A percentile compares a stretch with the other conserved stretches of the same genome.
phyloP scores from a whole-genome alignment of 2,329 filamentous ascomycete genomes.

The Botrytis porri region DNA sequence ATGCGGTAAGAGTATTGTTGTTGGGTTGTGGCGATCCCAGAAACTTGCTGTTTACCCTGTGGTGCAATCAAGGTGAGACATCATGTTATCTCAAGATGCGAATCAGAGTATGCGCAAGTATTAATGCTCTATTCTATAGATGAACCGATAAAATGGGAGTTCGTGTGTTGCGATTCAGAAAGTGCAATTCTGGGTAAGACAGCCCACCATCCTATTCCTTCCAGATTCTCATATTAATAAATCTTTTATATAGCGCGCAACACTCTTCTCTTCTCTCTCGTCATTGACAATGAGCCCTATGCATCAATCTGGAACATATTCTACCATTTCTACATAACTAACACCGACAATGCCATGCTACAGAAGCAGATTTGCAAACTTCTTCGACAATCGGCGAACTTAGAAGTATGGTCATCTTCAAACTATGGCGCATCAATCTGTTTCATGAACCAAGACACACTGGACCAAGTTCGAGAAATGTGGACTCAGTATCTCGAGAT shows the following conservation, averaged over 20 bases:
- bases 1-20: slow-evolving; percentile 15
- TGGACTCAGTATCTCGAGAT: slow-evolving; percentile 11
- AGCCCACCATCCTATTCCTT: background rate
- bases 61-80: slow-evolving; percentile 3
- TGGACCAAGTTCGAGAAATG: slow-evolving; percentile 9
- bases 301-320: slow-evolving; percentile 18
- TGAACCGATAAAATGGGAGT: background rate
- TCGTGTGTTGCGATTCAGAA: slow-evolving; percentile 8
- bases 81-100: background rate
- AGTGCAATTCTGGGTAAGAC: slow-evolving; percentile 1
- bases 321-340: slow-evolving; percentile 18
- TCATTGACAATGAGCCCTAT: slow-evolving; percentile 12
- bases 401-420: slow-evolving; percentile 11
- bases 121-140: background rate
- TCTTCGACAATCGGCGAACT: background rate
- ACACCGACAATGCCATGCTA: slow-evolving; percentile 3
- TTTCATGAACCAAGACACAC: slow-evolving; percentile 14
- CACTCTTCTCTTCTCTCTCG: slow-evolving; percentile 10
- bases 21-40: slow-evolving; percentile 25
- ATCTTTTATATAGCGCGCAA: slow-evolving; percentile 16
- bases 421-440: slow-evolving; percentile 9
- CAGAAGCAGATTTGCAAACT: slow-evolving; percentile 14
- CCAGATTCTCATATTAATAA: background rate
- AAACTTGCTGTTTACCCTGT: slow-evolving; percentile 23
- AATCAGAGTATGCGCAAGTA: accelerated